Base-by-base conservation (phyloP, 2,329 filamentous ascomycete genomes). In the Fusarium circinatum region DNA sequence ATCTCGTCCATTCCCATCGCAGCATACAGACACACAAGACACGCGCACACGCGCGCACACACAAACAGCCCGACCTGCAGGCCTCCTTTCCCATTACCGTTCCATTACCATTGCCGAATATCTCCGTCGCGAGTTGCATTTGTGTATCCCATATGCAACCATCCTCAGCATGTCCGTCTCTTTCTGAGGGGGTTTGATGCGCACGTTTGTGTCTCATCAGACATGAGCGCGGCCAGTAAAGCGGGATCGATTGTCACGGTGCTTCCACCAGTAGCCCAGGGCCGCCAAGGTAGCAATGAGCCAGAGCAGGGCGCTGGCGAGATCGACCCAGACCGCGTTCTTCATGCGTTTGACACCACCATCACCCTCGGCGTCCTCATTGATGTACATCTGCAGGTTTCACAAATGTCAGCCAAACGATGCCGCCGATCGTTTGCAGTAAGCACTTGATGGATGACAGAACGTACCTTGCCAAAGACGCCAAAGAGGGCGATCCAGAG, bases 401-500 rank as follows among this genome's bases (percentile, higher is more conserved):
- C 48, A 73, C 65, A 38, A 22, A 22, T 34, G 55, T 68, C 47
- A 74, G 70, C 70, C 65, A 59, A 70, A 68, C 63, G 41, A 56
- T 48, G 68, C 47, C 58, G 47, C 47, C 41, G 52, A 64, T 52
- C 36, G 47, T 51, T 59, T 45, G n/a, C 54, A 30, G 51, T 48
- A 54, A 44, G 44, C 41, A 61, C 26, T 42, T 34, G 34, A 22
- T 38, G 15, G 30, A 17, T 56, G 18, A 17, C 12, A 14, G 38
- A 39, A 32, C 82, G 32, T 79, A 86, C 90, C 76, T 88, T 90
- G 61, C 91, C 95, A 80, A 98, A 98, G 68, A 96, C 85, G 24
- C 94, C 95, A 80, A 97, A 97, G 11, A 96, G 86, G 5, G 91
- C 89, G 68, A 94, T 90, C 92, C 94, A 97, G 36, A 97, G 88